A percentile compares a stretch with the other conserved stretches of the same genome.
These are phyloP conservation scores for Talaromyces rugulosus DNA, from an alignment of 2,329 filamentous ascomycete genomes.

Conservation along the genomic window DNA sequence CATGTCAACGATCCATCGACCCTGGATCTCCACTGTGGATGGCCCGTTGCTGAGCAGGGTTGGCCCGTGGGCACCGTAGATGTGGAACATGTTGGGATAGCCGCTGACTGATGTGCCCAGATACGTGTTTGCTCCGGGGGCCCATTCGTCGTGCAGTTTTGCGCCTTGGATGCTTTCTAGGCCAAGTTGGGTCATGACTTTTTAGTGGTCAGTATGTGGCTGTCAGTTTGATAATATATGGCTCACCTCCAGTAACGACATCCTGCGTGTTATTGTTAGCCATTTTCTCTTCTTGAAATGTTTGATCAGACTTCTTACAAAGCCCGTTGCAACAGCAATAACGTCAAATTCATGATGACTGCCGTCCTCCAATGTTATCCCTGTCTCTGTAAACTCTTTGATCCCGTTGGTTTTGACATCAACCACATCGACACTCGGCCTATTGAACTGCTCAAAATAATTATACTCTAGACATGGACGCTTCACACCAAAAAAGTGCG, in stretches of 20 bases:
- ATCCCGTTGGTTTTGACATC: constrained; percentile 43
- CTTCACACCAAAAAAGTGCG: constrained; percentile 54
- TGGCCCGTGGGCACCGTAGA: constrained; percentile 55
- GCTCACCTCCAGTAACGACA: constrained; percentile 29
- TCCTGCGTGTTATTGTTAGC: constrained; percentile 6
- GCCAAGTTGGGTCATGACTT: constrained; percentile 32
- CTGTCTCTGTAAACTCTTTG: constrained; percentile 32
- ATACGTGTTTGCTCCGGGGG: constrained; percentile 32
- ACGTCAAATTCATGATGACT: constrained; percentile 33
- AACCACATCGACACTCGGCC: constrained; percentile 45
- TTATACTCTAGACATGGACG: constrained; percentile 46
- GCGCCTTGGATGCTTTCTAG: constrained; percentile 25
- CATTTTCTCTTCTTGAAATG: constrained; percentile 37
- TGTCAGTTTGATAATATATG: not conserved
- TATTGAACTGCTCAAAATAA: constrained; percentile 50
- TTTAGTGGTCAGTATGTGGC: not conserved
- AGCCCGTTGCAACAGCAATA: constrained; percentile 40
- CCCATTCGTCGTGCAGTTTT: constrained; percentile 33
- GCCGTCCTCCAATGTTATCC: constrained; percentile 39
- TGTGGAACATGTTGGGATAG: constrained; percentile 47
- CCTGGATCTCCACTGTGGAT: constrained; percentile 51
- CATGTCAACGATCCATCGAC: constrained; percentile 51
- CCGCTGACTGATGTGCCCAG: constrained; percentile 39
- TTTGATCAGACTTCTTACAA: constrained; percentile 48
- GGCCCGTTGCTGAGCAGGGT: constrained; percentile 56